Evolutionary conservation across 108 stramenopile species (phyloP).

Genomic region (Aurantiochytrium sp.): DNA sequence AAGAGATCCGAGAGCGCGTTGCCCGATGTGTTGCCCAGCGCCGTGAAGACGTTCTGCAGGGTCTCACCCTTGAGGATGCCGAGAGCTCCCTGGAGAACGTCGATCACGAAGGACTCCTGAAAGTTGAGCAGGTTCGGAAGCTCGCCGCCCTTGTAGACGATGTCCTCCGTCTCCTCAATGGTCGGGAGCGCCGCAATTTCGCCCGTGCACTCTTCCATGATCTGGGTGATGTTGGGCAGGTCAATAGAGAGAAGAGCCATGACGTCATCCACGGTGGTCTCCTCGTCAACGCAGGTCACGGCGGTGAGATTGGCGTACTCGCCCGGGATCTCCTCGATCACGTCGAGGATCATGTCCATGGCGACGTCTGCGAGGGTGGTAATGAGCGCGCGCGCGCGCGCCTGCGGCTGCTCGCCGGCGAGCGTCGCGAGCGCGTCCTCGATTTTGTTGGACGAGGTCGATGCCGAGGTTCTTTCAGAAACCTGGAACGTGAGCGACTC

Average conservation of each 20-base stretch:
- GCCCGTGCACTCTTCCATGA: background rate
- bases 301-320: background rate
- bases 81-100: background rate
- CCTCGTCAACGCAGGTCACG: background rate
- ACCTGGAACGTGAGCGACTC: background rate
- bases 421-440: background rate
- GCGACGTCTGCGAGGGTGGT: background rate
- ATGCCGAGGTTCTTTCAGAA: background rate
- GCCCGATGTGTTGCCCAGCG: background rate
- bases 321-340: background rate
- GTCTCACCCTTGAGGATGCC: background rate
- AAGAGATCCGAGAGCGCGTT: background rate
- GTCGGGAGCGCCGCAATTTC: background rate
- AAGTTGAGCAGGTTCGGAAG: background rate
- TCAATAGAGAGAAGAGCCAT: background rate
- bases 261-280: background rate
- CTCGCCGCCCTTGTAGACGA: background rate
- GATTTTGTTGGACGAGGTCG: background rate
- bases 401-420: background rate
- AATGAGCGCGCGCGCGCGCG: background rate
- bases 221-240: background rate
- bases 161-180: background rate
- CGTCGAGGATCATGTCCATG: background rate
- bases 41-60: background rate
- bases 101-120: background rate